A percentile compares a stretch with the other conserved stretches of the same genome.
phyloP scores from a whole-genome alignment of 805 yeast species.

The Wickerhamiella domercqiae region DNA sequence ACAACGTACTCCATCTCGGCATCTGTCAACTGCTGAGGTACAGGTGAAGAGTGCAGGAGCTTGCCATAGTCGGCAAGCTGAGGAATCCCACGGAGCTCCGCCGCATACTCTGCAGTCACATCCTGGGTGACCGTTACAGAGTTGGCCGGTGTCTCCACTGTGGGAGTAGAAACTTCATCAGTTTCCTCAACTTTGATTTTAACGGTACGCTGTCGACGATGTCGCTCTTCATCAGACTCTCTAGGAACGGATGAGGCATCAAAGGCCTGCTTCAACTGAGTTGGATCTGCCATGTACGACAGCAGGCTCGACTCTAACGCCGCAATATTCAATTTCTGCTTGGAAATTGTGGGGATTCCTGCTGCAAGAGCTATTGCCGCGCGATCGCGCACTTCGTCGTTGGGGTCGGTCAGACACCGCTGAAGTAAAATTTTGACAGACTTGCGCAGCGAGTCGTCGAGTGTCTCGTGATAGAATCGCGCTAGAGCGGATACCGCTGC shows the following conservation, averaged over 20 bases:
- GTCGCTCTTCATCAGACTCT: conserved; percentile 25
- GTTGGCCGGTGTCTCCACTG: conserved; percentile 1
- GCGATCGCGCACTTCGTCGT: conserved; percentile 96
- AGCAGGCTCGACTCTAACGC: conserved; percentile 67
- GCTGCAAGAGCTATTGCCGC: conserved; percentile 64
- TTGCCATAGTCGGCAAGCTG: conserved; percentile 63
- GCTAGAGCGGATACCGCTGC: conserved; percentile 89
- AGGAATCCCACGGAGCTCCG: conserved; percentile 53
- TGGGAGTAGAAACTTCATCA: conserved; percentile 1
- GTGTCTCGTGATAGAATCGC: conserved; percentile 67
- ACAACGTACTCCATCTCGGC: conserved; percentile 88
- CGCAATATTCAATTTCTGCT: conserved; percentile 54
- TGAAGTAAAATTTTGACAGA: conserved; percentile 61
- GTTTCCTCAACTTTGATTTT: conserved; percentile 6
- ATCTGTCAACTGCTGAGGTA: conserved; percentile 60
- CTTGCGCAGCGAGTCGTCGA: conserved; percentile 46
- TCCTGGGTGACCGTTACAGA: conserved; percentile 2
- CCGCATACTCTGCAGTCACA: conserved; percentile 16
- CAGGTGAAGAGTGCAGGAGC: conserved; percentile 52
- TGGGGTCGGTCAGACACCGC: conserved; percentile 75
- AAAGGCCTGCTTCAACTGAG: conserved; percentile 39
- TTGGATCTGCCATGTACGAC: conserved; percentile 42
- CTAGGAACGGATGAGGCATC: conserved; percentile 54
- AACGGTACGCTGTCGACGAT: too few relatives aligned
- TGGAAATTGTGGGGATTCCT: conserved; percentile 42